These are phyloP conservation scores for Creolimax fragrantissima DNA, from an alignment of 78 protist genomes.

Conservation along the genomic window DNA sequence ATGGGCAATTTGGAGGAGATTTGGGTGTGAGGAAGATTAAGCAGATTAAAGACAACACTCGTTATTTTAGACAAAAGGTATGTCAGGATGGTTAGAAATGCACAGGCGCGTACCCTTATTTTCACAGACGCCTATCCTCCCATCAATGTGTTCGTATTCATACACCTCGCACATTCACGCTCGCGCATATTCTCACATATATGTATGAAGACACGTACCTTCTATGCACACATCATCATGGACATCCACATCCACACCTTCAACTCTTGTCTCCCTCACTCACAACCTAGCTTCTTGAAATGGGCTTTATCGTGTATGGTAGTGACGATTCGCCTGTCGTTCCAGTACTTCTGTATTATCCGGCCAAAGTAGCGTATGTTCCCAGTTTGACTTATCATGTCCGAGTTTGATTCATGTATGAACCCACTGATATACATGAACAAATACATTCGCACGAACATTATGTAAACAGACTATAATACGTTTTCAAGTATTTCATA, in stretches of 20 bases:
- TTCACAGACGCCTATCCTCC: no score
- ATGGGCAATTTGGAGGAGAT: background rate
- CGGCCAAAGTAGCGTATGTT: conserved; percentile 67
- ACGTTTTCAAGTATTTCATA: no score
- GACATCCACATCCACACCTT: background rate
- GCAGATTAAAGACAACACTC: conserved; percentile 62
- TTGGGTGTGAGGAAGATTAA: conserved; percentile 19
- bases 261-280: background rate
- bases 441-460: background rate
- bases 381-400: conserved; percentile 11
- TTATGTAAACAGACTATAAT: no score
- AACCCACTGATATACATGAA: background rate
- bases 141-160: background rate
- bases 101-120: no score
- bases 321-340: conserved; percentile 86
- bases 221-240: background rate
- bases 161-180: background rate
- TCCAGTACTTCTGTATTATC: conserved; percentile 87
- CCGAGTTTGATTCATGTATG: background rate
- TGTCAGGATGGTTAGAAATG: no score
- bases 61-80: conserved; percentile 56
- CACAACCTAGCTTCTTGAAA: conserved; percentile 11
- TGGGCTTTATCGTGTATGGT: conserved; percentile 73
- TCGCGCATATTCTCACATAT: background rate
- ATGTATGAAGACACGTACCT: background rate